Percentiles rank a stretch among this genome's conserved stretches.
phyloP scores from a whole-genome alignment of 2,329 filamentous ascomycete genomes.

The Colletotrichum trifolii region DNA sequence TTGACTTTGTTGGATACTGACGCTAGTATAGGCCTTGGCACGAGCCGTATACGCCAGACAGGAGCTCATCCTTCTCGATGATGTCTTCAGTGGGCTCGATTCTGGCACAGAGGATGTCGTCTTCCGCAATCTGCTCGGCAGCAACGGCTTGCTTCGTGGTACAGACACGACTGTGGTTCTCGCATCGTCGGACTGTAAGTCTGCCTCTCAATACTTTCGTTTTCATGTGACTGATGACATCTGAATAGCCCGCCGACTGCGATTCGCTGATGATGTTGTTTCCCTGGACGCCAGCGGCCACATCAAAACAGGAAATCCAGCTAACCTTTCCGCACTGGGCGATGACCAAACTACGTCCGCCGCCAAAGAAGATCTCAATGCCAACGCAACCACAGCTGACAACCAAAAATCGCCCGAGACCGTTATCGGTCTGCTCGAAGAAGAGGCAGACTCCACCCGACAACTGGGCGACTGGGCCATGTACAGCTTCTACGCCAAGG shows the following conservation, averaged over 20 bases:
- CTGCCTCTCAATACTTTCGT: fast-evolving
- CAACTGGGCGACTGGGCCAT: constrained; percentile 31
- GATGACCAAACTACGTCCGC: too few species aligned
- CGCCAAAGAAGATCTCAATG: fast-evolving
- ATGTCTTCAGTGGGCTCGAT: constrained; percentile 48
- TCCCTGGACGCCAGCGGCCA: constrained; percentile 21
- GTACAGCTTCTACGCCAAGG: constrained; percentile 42
- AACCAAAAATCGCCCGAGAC: neutral
- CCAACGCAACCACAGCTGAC: neutral
- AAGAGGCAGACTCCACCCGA: constrained; percentile 28
- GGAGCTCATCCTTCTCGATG: constrained; percentile 43
- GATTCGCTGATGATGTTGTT: constrained; percentile 30
- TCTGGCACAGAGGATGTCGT: constrained; percentile 41
- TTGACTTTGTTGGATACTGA: neutral
- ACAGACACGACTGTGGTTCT: constrained; percentile 39
- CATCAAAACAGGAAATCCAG: neutral
- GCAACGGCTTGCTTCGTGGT: constrained; percentile 39
- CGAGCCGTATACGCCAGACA: constrained; percentile 45
- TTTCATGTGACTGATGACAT: neutral
- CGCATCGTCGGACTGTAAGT: constrained; percentile 32
- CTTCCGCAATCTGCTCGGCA: constrained; percentile 41
- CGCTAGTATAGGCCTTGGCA: constrained; percentile 39
- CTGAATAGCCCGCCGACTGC: constrained; percentile 29
- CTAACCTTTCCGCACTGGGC: neutral
- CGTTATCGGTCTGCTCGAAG: constrained; percentile 11